These are phyloP conservation scores for Aspergillus pseudoglaucus DNA, from an alignment of 2,329 filamentous ascomycete genomes.

Conservation along the genomic window DNA sequence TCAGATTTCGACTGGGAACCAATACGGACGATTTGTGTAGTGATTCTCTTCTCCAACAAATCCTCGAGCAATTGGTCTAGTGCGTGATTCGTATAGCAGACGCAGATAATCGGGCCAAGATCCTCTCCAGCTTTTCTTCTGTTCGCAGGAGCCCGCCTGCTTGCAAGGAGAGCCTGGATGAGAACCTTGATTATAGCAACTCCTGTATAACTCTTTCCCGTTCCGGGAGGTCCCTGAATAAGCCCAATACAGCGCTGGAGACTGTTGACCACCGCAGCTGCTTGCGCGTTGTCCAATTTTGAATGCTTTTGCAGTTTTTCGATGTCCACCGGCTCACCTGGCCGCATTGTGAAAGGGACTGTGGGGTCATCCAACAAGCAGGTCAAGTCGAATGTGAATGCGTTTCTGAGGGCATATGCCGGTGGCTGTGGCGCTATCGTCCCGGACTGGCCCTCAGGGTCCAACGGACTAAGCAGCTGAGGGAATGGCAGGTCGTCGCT, in stretches of 20 bases:
- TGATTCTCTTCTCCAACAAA: conserved; percentile 41
- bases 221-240: conserved; percentile 21
- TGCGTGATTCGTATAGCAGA: conserved; percentile 49
- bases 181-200: conserved; percentile 20
- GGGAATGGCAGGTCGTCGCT: conserved; percentile 44
- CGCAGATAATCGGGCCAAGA: conserved; percentile 42
- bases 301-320: conserved; percentile 6
- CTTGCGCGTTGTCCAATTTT: conserved; percentile 11
- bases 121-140: conserved; percentile 12
- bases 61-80: conserved; percentile 56
- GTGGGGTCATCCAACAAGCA: conserved; percentile 36
- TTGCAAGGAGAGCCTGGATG: background rate
- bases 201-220: conserved; percentile 18
- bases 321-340: conserved; percentile 5
- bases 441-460: conserved; percentile 4
- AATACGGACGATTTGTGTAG: conserved; percentile 51
- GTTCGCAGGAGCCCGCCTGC: conserved; percentile 11
- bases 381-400: conserved; percentile 43
- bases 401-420: conserved; percentile 43
- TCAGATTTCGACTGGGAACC: conserved; percentile 54
- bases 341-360: conserved; percentile 5
- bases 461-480: conserved; percentile 32
- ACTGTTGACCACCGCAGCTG: conserved; percentile 8
- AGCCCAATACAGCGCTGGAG: conserved; percentile 10
- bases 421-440: conserved; percentile 39